Percentiles rank a stretch among this genome's conserved stretches.
Evolutionary conservation across 208 protist genomes (phyloP).

Genomic region (Wallacemonas sp.): DNA sequence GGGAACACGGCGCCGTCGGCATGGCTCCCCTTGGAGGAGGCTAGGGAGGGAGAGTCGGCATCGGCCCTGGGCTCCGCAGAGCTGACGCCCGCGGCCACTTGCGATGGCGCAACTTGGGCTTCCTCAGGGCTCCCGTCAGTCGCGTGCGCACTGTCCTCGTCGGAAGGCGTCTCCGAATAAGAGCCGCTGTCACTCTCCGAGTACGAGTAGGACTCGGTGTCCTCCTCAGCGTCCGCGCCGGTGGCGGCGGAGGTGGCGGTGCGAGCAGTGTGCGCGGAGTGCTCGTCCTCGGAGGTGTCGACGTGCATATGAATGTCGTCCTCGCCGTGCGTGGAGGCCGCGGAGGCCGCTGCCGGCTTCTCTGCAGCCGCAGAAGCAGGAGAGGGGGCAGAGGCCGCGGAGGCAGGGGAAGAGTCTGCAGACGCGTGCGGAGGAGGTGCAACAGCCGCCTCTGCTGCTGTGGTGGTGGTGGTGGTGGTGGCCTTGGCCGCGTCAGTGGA

Average conservation of each 20-base stretch:
- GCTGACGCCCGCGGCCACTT: not conserved
- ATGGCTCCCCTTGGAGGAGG: not conserved
- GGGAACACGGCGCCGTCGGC: not conserved
- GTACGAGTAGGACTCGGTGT: constrained; percentile 17
- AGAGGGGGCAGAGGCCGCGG: too few relatives aligned
- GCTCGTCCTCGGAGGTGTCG: not conserved
- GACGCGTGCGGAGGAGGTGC: not conserved
- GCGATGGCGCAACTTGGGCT: not conserved
- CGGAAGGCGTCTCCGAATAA: not conserved
- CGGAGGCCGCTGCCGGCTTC: too few relatives aligned
- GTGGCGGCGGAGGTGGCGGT: not conserved
- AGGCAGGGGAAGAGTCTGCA: too few relatives aligned
- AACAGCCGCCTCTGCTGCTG: not conserved
- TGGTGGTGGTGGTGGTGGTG: too few relatives aligned
- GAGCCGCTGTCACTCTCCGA: not conserved
- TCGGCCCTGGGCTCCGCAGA: not conserved
- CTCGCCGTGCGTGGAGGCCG: too few relatives aligned
- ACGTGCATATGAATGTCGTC: too few relatives aligned
- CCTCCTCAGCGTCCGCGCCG: not conserved
- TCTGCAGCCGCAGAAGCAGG: too few relatives aligned
- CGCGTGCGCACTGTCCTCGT: not conserved
- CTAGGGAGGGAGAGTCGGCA: not conserved
- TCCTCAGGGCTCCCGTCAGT: not conserved
- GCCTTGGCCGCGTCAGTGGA: too few relatives aligned
- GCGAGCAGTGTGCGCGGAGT: too few relatives aligned